Conservation (phyloP, 306 rosid species). For the Senna tora region DNA sequence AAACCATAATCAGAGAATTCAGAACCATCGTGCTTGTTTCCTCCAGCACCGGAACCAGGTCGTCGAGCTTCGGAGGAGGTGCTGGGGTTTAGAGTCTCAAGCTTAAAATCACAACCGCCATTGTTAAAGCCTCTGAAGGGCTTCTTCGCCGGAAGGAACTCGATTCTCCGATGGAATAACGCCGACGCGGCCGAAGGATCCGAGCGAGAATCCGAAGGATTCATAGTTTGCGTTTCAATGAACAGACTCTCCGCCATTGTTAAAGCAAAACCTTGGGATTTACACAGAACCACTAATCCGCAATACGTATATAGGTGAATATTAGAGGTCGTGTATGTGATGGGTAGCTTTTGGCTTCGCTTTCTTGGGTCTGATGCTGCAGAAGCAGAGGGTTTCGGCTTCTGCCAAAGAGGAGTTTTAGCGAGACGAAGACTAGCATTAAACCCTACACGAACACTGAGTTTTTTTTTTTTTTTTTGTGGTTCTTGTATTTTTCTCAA, state of each 20-base stretch:
- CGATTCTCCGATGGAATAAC: constrained; percentile 51
- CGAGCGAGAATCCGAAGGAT: constrained; percentile 17
- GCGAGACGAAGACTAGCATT: constrained; percentile 32
- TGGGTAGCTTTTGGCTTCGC: neutral
- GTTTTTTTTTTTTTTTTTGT: neutral
- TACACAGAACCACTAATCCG: neutral
- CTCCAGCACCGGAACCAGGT: constrained; percentile 28
- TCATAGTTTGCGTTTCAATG: constrained; percentile 22
- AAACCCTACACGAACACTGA: constrained; percentile 65
- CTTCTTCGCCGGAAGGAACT: constrained; percentile 56
- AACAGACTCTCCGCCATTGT: constrained; percentile 45
- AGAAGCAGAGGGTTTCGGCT: constrained; percentile 50
- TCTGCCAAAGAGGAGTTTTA: constrained; percentile 43
- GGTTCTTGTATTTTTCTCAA: too few species aligned
- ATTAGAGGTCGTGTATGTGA: neutral
- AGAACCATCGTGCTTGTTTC: constrained; percentile 59
- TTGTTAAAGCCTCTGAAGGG: constrained; percentile 60
- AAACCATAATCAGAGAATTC: constrained; percentile 67
- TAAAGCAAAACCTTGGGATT: neutral
- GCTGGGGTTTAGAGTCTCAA: constrained; percentile 74
- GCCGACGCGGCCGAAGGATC: constrained; percentile 29
- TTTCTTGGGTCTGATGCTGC: neutral
- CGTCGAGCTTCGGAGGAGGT: constrained; percentile 41
- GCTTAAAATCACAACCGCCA: constrained; percentile 56
- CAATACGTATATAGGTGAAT: neutral